A percentile compares a stretch with the other conserved stretches of the same genome.
Evolutionary conservation across 768 basidiomycete species (phyloP).

Genomic region (Hericium alpestre): DNA sequence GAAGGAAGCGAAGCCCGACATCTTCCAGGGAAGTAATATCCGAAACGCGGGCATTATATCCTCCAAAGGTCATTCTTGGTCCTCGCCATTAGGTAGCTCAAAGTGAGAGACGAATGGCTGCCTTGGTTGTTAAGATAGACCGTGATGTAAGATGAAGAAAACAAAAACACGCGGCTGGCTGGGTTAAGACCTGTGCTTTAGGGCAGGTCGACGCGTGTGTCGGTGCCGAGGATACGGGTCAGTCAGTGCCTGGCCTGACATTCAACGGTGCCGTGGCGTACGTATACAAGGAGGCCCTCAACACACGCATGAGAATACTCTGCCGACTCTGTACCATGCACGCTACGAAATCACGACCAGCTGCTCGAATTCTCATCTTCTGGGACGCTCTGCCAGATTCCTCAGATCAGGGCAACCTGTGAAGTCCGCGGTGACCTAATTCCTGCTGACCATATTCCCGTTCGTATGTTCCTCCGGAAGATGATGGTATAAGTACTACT

Average conservation of each 20-base stretch:
- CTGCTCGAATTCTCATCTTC: too few relatives aligned
- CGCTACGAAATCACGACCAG: neutral
- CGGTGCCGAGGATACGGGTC: too few relatives aligned
- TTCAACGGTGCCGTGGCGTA: too few relatives aligned
- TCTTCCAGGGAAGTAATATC: conserved; percentile 17
- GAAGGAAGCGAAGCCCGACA: conserved; percentile 39
- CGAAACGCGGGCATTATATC: conserved; percentile 55
- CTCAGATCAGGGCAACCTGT: neutral
- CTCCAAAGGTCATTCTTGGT: conserved; percentile 53
- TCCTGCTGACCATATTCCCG: neutral
- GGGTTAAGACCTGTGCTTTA: conserved; percentile 13
- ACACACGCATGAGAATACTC: neutral
- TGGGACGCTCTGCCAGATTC: neutral
- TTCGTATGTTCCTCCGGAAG: neutral
- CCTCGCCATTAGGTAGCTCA: conserved; percentile 67
- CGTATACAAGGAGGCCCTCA: too few relatives aligned
- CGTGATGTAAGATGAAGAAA: conserved; percentile 40
- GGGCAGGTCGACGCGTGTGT: conserved; percentile 10
- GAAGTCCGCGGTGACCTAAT: neutral
- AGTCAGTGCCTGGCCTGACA: too few relatives aligned
- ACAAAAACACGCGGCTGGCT: conserved; percentile 1
- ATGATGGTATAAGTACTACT: neutral
- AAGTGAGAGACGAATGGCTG: conserved; percentile 34
- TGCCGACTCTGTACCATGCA: neutral
- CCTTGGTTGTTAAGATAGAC: conserved; percentile 61